These are phyloP conservation scores for Colletotrichum sp. DNA, from an alignment of 2,329 filamentous ascomycete species.

Conservation along the genomic window DNA sequence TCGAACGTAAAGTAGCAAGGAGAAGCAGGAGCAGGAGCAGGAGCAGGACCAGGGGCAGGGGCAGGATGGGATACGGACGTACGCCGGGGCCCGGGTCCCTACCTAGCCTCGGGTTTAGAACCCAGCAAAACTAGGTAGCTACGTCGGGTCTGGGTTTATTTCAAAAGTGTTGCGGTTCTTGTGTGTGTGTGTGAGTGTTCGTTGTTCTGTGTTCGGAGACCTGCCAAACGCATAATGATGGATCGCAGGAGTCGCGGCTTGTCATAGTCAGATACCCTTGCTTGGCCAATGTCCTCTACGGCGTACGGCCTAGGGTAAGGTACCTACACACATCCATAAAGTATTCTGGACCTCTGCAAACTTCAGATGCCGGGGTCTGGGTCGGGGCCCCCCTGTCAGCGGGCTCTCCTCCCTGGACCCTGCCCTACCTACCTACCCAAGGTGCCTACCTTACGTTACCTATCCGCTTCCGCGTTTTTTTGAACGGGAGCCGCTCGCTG, in stretches of 20 bases:
- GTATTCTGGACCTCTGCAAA: not conserved
- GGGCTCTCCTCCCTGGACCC: not conserved
- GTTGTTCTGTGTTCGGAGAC: not conserved
- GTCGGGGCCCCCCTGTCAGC: not conserved
- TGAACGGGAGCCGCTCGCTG: not conserved
- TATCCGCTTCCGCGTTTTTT: constrained; percentile 1
- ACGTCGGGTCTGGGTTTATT: not conserved
- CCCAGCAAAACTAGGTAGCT: not conserved
- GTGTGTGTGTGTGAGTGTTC: not conserved
- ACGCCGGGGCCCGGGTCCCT: not conserved
- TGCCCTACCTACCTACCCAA: not conserved
- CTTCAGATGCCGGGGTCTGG: not conserved
- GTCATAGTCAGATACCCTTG: not conserved
- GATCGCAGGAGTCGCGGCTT: not conserved
- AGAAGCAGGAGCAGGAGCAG: not conserved
- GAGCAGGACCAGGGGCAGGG: not conserved
- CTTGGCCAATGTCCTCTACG: not conserved
- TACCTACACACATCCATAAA: not conserved
- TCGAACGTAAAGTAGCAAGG: not conserved
- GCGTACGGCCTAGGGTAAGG: not conserved
- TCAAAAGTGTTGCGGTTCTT: not conserved
- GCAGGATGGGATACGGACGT: not conserved
- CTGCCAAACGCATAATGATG: not conserved
- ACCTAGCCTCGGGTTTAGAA: not conserved
- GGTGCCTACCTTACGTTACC: not conserved